A percentile compares a stretch with the other conserved stretches of the same genome.
Evolutionary conservation across 2,329 filamentous ascomycete species (phyloP).

Genomic region (Paraphaeosphaeria minitans): DNA sequence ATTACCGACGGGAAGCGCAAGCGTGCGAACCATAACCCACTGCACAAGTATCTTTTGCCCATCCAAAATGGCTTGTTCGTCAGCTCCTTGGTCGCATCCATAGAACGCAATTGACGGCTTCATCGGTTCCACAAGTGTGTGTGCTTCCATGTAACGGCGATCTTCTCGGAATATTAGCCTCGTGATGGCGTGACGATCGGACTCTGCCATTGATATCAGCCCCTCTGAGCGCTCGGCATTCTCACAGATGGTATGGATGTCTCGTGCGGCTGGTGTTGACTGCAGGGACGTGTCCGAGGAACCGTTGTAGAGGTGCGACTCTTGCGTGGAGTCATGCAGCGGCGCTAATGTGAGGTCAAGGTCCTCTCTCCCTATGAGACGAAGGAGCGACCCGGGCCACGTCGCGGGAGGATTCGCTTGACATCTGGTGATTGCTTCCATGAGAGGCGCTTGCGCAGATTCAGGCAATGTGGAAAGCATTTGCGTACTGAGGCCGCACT

Average conservation of each 20-base stretch:
- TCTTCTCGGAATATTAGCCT: constrained; percentile 90
- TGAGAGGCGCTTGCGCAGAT: constrained; percentile 77
- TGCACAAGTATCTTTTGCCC: constrained; percentile 90
- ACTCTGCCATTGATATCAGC: constrained; percentile 80
- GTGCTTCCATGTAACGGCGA: constrained; percentile 84
- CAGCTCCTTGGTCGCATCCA: constrained; percentile 74
- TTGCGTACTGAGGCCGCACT: constrained; percentile 68
- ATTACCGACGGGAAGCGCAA: constrained; percentile 86
- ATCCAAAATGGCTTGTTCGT: constrained; percentile 85
- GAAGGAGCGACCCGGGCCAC: constrained; percentile 74
- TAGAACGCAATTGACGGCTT: constrained; percentile 80
- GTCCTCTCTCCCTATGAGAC: constrained; percentile 81
- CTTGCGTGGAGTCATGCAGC: constrained; percentile 26
- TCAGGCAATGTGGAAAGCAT: constrained; percentile 85
- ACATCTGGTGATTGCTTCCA: constrained; percentile 82
- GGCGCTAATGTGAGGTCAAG: constrained; percentile 57
- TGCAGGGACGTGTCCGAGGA: constrained; percentile 19
- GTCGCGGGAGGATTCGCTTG: constrained; percentile 79
- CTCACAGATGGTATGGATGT: constrained; percentile 78
- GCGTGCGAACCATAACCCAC: constrained; percentile 81
- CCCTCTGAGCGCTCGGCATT: constrained; percentile 66
- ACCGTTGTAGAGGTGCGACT: constrained; percentile 24
- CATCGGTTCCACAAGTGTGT: constrained; percentile 81
- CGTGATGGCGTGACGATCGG: constrained; percentile 80
- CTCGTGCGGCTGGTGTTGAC: constrained; percentile 51